Conservation (phyloP, 2,329 filamentous ascomycete genomes). For the Aspergillus sp. region DNA sequence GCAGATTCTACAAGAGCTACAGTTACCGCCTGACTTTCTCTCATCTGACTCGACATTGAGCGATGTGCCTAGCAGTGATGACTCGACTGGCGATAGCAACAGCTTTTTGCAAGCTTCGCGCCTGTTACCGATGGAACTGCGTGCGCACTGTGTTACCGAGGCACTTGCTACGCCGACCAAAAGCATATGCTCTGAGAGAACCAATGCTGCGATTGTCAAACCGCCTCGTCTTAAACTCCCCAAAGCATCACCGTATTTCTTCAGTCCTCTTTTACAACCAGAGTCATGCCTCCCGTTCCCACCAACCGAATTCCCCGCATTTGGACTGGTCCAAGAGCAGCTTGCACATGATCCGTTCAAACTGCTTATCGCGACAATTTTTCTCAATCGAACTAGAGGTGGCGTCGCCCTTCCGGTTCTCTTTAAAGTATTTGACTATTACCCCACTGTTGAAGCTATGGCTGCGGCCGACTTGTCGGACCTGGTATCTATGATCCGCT, state of each 20-base stretch:
- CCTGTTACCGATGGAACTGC: background rate
- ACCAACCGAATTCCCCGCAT: conserved; percentile 59
- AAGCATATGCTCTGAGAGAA: no score
- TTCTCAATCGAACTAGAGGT: conserved; percentile 79
- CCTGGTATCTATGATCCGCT: conserved; percentile 63
- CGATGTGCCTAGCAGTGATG: conserved; percentile 34
- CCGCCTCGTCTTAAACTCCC: conserved; percentile 19
- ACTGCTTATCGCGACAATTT: conserved; percentile 77
- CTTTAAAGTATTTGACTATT: conserved; percentile 64
- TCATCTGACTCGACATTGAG: conserved; percentile 37
- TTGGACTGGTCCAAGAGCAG: conserved; percentile 83
- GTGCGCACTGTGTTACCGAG: background rate
- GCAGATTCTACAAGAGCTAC: conserved; percentile 13
- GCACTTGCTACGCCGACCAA: conserved; percentile 8
- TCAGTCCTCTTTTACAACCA: conserved; percentile 28
- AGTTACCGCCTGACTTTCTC: conserved; percentile 20
- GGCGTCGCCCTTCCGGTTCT: conserved; percentile 74
- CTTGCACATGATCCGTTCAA: conserved; percentile 74
- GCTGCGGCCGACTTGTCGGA: conserved; percentile 57
- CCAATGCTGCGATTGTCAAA: conserved; percentile 11
- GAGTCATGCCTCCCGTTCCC: conserved; percentile 61
- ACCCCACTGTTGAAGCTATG: conserved; percentile 65
- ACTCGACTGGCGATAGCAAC: conserved; percentile 7
- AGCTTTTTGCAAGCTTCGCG: background rate
- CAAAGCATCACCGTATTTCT: conserved; percentile 47